These are phyloP conservation scores for Suhomyces sp. DNA, from an alignment of 805 yeast genomes.

Conservation along the genomic window DNA sequence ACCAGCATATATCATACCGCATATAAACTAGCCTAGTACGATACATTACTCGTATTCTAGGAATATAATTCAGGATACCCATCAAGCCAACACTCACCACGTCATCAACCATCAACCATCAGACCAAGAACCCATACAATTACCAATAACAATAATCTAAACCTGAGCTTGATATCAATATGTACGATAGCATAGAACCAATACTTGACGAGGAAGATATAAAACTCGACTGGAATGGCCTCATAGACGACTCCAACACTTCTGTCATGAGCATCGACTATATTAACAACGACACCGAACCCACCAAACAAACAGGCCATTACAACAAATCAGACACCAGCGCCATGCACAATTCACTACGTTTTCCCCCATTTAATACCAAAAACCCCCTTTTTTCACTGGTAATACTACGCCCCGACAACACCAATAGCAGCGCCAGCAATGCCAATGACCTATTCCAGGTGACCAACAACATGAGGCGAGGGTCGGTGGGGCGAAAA, in stretches of 20 bases:
- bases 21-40: not conserved
- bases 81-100: not conserved
- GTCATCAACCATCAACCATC: not conserved
- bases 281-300: conserved; percentile 4
- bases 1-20: not conserved
- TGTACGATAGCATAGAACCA: not conserved
- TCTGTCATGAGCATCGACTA: conserved; percentile 2
- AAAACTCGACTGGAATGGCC: conserved; percentile 18
- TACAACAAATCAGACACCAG: not conserved
- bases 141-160: not conserved
- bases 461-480: conserved; percentile 13
- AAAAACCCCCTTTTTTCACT: conserved; percentile 1
- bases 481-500: not conserved
- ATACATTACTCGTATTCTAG: not conserved
- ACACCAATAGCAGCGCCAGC: not conserved
- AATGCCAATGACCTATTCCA: conserved; percentile 31
- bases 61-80: not conserved
- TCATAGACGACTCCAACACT: conserved; percentile 8
- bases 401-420: not conserved
- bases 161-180: not conserved
- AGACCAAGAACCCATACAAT: too few species aligned
- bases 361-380: not conserved
- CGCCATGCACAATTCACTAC: not conserved
- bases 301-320: not conserved
- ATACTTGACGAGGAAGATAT: conserved; percentile 16